Evolutionary conservation across 1,284 basidiomycete genomes (phyloP), one percentile per base, ranked within the genome.

Genomic region (Naganishia albida): DNA sequence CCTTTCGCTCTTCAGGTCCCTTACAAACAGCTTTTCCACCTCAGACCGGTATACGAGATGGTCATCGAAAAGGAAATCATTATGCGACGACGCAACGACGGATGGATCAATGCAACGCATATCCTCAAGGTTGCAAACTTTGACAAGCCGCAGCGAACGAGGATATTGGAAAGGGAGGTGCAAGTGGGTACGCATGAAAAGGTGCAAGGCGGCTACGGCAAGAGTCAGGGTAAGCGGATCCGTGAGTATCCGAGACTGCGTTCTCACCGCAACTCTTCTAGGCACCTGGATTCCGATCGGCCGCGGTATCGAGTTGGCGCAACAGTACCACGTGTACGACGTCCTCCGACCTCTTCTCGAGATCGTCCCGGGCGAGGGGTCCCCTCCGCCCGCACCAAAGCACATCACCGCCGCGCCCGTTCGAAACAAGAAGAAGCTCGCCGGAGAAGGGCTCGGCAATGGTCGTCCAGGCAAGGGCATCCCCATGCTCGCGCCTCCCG

Each of bases 121-220:
- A 97, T 99, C 68, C 86, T 99, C 76, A 99, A 99, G 79, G 95
- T 99, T 71, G 96, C 95, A 39, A 96, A 95, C 12, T 97, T 99
- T 72, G 96, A 99, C 82, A 99, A 99, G 78, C 96, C 96, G 0
- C 96, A 99, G 78, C 85, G 96, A 55, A 99, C 96, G 64, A 87
- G 96, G 66, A 94, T 99, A 15, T 84, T 99, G 54, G 96, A 99
- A 79, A 87, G 96, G 70, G 96, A 99, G 81, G 88, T 99, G 2
- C 96, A 99, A 78, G 98, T 98, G 80, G 96, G 94, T 28, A 90
- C 93, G 71, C 96, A 99, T 78, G 96, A 99, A 80, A 99, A 99
- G 79, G 93, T 99, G 0, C 96, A 99, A 78, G 96, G 96, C 40
- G 96, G 96, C 0, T 99, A 99, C 79, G 96, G 96, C 71, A 99